Conservation (phyloP, 2,329 filamentous ascomycete genomes). For the Thelonectria olida region DNA sequence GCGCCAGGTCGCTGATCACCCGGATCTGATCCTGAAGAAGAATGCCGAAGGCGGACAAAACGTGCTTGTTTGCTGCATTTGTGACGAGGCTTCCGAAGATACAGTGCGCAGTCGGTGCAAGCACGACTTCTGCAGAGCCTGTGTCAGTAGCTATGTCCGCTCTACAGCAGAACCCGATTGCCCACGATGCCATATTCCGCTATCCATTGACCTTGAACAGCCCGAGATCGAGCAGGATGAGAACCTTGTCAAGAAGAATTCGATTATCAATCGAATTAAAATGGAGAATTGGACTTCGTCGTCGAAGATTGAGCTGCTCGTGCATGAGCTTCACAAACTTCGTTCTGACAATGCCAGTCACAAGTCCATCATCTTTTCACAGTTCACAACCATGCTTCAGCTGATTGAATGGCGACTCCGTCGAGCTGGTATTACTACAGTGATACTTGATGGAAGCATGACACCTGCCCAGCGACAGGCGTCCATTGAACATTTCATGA, state of each 20-base stretch:
- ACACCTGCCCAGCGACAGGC: constrained; percentile 91
- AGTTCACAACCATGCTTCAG: constrained; percentile 97
- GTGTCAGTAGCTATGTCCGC: constrained; percentile 66
- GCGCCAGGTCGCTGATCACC: constrained; percentile 97
- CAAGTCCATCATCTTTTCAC: constrained; percentile 97
- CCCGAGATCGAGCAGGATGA: constrained; percentile 95
- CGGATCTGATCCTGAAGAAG: constrained; percentile 92
- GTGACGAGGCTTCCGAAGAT: constrained; percentile 95
- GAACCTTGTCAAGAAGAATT: constrained; percentile 87
- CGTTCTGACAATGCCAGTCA: constrained; percentile 92
- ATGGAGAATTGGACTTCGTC: constrained; percentile 99
- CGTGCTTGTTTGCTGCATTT: constrained; percentile 90
- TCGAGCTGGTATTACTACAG: constrained; percentile 95
- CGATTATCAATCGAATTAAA: constrained; percentile 97
- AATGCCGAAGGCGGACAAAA: constrained; percentile 88
- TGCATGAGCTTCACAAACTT: constrained; percentile 92
- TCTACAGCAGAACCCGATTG: constrained; percentile 84
- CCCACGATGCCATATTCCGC: constrained; percentile 88
- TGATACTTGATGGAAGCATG: constrained; percentile 99
- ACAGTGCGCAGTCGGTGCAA: constrained; percentile 91
- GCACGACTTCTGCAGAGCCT: constrained; percentile 72
- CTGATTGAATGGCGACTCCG: constrained; percentile 96
- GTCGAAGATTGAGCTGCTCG: constrained; percentile 96
- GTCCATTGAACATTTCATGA: constrained; percentile 97
- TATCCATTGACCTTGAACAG: constrained; percentile 93